Conservation (phyloP, 2,329 filamentous ascomycete genomes). For the Ascochyta viciae-villosae region DNA sequence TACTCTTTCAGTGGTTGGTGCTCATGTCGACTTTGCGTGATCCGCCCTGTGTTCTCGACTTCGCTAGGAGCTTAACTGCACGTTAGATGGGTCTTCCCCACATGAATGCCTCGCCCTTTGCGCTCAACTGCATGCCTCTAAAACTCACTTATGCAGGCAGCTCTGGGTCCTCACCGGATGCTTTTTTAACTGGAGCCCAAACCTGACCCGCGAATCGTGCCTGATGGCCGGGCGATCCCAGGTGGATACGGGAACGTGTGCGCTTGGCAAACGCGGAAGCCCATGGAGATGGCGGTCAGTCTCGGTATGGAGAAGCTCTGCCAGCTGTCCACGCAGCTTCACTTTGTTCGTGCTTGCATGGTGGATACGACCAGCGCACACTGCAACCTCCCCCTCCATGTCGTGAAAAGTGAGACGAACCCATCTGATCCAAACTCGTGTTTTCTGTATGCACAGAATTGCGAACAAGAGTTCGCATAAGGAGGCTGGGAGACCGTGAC, state of each 20-base stretch:
- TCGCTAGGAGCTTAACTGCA: conserved; percentile 15
- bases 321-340: conserved; percentile 21
- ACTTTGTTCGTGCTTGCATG: conserved; percentile 8
- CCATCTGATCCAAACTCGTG: conserved; percentile 8
- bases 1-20: conserved; percentile 11
- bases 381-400: background rate
- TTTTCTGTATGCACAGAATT: conserved; percentile 6
- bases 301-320: conserved; percentile 16
- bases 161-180: conserved; percentile 31
- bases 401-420: background rate
- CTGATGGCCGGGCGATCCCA: conserved; percentile 20
- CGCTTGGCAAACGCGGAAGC: conserved; percentile 13
- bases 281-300: conserved; percentile 19
- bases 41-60: conserved; percentile 7
- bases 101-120: conserved; percentile 12
- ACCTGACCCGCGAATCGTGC: conserved; percentile 18
- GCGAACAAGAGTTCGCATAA: conserved; percentile 17
- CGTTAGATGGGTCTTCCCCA: conserved; percentile 19
- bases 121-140: conserved; percentile 15
- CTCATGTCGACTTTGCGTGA: background rate
- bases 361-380: conserved; percentile 18
- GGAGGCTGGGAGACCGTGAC: conserved; percentile 18
- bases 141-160: conserved; percentile 15
- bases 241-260: conserved; percentile 18
- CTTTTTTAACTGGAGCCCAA: conserved; percentile 15